These are phyloP conservation scores for Gypsophila paniculata DNA, from an alignment of 179 eudicot genomes.

Conservation along the genomic window DNA sequence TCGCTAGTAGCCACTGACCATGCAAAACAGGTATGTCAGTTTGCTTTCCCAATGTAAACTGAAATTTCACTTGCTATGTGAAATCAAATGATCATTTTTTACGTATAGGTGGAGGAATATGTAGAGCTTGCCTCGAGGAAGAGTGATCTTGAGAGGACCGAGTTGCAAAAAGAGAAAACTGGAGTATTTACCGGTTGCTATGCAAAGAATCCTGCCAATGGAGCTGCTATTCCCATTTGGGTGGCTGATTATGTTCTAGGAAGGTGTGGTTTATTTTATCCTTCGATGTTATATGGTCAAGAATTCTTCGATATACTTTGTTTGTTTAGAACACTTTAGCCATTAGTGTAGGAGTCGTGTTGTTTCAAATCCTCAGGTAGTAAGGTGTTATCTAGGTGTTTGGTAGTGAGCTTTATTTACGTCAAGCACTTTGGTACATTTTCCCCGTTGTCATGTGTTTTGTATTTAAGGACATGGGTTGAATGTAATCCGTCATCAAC, in stretches of 20 bases:
- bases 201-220: slow-evolving; percentile 81
- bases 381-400: not conserved
- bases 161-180: slow-evolving; percentile 92
- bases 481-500: slow-evolving; percentile 8
- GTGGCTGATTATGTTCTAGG: slow-evolving; percentile 95
- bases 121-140: slow-evolving; percentile 74
- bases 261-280: slow-evolving; percentile 44
- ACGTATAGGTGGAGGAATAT: slow-evolving; percentile 79
- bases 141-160: slow-evolving; percentile 97
- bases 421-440: not conserved
- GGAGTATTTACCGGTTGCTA: slow-evolving; percentile 92
- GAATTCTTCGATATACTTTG: not conserved
- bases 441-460: not conserved
- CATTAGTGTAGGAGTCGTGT: not conserved
- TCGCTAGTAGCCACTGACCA: slow-evolving; percentile 59
- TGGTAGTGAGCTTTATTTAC: not conserved
- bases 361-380: not conserved
- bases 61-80: not conserved
- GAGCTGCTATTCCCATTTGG: slow-evolving; percentile 82
- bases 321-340: not conserved
- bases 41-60: slow-evolving; percentile 14
- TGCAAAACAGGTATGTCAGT: slow-evolving; percentile 48
- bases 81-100: not conserved
- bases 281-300: not conserved
- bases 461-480: slow-evolving; percentile 2